phyloP scores from a whole-genome alignment of 2,329 filamentous ascomycete species.

The Onygenales sp. region DNA sequence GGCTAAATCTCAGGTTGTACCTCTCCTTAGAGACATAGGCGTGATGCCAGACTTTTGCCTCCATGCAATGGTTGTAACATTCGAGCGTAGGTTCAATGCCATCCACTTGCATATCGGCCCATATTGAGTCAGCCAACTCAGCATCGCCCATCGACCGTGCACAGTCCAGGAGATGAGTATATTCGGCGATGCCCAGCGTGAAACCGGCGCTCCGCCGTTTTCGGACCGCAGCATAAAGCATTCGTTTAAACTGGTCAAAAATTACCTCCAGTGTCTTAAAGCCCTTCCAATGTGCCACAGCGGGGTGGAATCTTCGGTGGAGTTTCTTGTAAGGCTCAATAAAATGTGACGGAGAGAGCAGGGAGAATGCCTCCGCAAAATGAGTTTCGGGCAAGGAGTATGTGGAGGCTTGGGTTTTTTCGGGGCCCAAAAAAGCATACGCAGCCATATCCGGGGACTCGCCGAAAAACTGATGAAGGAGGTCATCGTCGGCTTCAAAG shows the following conservation, averaged over 20 bases:
- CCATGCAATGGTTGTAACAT: constrained; percentile 49
- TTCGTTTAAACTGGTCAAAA: constrained; percentile 30
- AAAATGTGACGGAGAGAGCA: constrained; percentile 50
- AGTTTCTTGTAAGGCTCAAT: constrained; percentile 38
- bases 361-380: constrained; percentile 55
- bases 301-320: constrained; percentile 41
- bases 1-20: constrained; percentile 28
- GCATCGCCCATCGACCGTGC: constrained; percentile 40
- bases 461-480: neutral
- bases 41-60: constrained; percentile 39
- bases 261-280: constrained; percentile 28
- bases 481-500: neutral
- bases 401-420: neutral
- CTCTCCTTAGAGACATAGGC: constrained; percentile 30
- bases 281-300: constrained; percentile 34
- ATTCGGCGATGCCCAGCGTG: constrained; percentile 37
- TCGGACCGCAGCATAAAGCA: constrained; percentile 28
- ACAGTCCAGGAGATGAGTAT: constrained; percentile 44
- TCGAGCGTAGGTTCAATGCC: constrained; percentile 35
- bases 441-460: constrained; percentile 11
- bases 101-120: constrained; percentile 35
- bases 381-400: constrained; percentile 42
- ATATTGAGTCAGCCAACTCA: constrained; percentile 35
- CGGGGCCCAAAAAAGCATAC: constrained; percentile 11
- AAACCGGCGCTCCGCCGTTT: constrained; percentile 28